Percentiles rank a stretch among this genome's conserved stretches.
These are phyloP conservation scores for Aspergillus sclerotioniger DNA, from an alignment of 495 filamentous ascomycete species.

Conservation along the genomic window DNA sequence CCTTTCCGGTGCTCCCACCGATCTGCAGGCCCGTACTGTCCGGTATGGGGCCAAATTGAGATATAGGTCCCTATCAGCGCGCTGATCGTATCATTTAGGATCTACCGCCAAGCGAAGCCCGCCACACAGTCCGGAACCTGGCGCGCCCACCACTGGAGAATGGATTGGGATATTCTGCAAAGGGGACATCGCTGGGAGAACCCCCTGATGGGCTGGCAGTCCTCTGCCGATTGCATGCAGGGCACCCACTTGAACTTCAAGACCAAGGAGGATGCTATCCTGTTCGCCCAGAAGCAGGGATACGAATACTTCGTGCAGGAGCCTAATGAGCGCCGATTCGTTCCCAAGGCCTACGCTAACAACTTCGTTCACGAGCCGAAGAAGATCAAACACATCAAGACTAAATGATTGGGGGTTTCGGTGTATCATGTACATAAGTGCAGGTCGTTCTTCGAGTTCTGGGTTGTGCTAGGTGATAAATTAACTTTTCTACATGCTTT, in stretches of 20 bases:
- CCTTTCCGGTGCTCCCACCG: slow-evolving; percentile 88
- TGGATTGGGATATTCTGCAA: slow-evolving; percentile 94
- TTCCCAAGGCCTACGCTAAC: slow-evolving; percentile 93
- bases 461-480: slow-evolving; percentile 8
- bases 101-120: slow-evolving; percentile 84
- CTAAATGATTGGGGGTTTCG: slow-evolving; percentile 64
- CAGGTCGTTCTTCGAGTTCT: slow-evolving; percentile 22
- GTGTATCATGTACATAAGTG: slow-evolving; percentile 46
- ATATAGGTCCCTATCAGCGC: slow-evolving; percentile 4
- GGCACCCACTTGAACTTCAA: slow-evolving; percentile 88
- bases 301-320: slow-evolving; percentile 99
- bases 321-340: slow-evolving; percentile 80
- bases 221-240: slow-evolving; percentile 89
- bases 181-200: slow-evolving; percentile 98
- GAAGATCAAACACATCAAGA: slow-evolving; percentile 88
- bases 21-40: slow-evolving; percentile 89
- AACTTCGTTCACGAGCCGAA: slow-evolving; percentile 84
- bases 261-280: slow-evolving; percentile 89
- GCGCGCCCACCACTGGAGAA: slow-evolving; percentile 82
- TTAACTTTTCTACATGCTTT: slow-evolving; percentile 5
- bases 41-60: slow-evolving; percentile 54
- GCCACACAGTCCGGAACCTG: slow-evolving; percentile 91
- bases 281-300: slow-evolving; percentile 96
- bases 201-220: slow-evolving; percentile 97
- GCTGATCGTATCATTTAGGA: slow-evolving; percentile 53